These are phyloP conservation scores for Puccinia coronata DNA, from an alignment of 1,284 basidiomycete species.

Conservation along the genomic window DNA sequence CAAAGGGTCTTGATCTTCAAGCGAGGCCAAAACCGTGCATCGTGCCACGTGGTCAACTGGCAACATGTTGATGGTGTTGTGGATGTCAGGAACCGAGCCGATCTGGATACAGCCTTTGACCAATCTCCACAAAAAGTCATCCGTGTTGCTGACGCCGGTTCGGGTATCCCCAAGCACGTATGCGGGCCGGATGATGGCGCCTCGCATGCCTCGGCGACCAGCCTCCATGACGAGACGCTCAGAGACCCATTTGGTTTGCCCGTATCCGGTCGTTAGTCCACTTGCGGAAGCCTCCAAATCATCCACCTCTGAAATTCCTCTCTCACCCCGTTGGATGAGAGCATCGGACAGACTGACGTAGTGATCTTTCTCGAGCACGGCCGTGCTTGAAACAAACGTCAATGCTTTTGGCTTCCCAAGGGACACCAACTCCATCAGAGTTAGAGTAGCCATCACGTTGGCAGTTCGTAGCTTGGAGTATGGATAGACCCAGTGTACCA, in stretches of 20 bases:
- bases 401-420: slow-evolving; percentile 75
- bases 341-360: slow-evolving; percentile 85
- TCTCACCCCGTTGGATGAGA: slow-evolving; percentile 62
- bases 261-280: slow-evolving; percentile 85
- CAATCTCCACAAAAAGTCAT: slow-evolving; percentile 97
- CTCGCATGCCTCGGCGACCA: slow-evolving; percentile 78
- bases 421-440: slow-evolving; percentile 72
- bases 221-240: slow-evolving; percentile 93
- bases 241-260: slow-evolving; percentile 97
- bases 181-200: slow-evolving; percentile 86
- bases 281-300: slow-evolving; percentile 82
- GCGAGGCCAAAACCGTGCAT: slow-evolving; percentile 72
- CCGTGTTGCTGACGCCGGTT: slow-evolving; percentile 93
- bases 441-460: slow-evolving; percentile 87
- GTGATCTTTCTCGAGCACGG: slow-evolving; percentile 84
- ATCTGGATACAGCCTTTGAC: slow-evolving; percentile 97
- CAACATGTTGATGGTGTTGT: slow-evolving; percentile 97
- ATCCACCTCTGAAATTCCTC: slow-evolving; percentile 83
- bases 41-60: slow-evolving; percentile 95
- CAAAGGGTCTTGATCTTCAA: slow-evolving; percentile 60
- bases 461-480: slow-evolving; percentile 88
- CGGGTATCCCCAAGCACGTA: slow-evolving; percentile 93
- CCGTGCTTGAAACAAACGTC: slow-evolving; percentile 92
- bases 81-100: slow-evolving; percentile 92
- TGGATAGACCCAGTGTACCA: slow-evolving; percentile 99